Conservation (phyloP, 495 filamentous ascomycete species). For the Endocarpon pusillum region DNA sequence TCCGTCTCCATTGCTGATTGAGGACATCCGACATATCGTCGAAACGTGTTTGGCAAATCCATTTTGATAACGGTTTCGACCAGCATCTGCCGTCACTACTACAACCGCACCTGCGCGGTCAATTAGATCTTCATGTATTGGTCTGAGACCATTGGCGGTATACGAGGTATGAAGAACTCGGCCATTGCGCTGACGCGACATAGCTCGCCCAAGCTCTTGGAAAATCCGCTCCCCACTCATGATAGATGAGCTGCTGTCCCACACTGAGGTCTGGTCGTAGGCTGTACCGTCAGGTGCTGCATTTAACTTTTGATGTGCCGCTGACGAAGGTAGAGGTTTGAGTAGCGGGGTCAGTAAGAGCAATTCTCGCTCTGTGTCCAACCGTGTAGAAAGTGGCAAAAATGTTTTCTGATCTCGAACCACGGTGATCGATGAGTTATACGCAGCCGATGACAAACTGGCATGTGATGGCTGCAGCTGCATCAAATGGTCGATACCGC, state of each 20-base stretch:
- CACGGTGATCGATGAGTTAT: conserved; percentile 72
- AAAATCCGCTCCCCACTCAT: conserved; percentile 82
- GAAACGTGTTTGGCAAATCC: conserved; percentile 85
- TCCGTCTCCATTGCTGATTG: conserved; percentile 34
- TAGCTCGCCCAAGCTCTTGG: conserved; percentile 59
- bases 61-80: conserved; percentile 75
- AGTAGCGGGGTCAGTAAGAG: conserved; percentile 70
- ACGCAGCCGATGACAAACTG: conserved; percentile 60
- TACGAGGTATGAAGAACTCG: conserved; percentile 82
- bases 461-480: conserved; percentile 64
- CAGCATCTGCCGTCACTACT: conserved; percentile 77
- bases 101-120: conserved; percentile 72
- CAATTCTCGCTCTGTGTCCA: conserved; percentile 69
- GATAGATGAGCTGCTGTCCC: conserved; percentile 46
- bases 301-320: conserved; percentile 38
- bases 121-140: conserved; percentile 78
- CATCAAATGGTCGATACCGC: conserved; percentile 53
- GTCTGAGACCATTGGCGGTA: conserved; percentile 73
- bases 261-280: conserved; percentile 33
- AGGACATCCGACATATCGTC: conserved; percentile 75
- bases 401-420: conserved; percentile 67
- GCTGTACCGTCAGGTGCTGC: conserved; percentile 31
- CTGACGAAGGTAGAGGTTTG: conserved; percentile 71
- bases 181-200: conserved; percentile 65
- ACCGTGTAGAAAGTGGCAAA: conserved; percentile 56